A percentile compares a stretch with the other conserved stretches of the same genome.
phyloP scores from a whole-genome alignment of 345 rosid genomes.

The Cardamine chenopodiifolia region DNA sequence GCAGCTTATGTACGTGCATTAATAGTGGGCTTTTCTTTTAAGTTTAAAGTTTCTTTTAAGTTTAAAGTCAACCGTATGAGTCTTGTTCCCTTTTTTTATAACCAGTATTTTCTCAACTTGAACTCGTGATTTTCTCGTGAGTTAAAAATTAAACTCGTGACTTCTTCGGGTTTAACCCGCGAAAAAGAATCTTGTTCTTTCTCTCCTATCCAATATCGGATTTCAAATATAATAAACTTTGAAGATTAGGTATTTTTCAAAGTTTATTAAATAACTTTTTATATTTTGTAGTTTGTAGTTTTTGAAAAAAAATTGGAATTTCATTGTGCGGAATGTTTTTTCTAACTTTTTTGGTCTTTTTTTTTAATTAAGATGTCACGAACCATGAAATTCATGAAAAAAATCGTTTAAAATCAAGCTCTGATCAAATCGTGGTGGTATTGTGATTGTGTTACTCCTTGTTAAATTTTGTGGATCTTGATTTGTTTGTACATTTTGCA shows the following conservation, averaged over 20 bases:
- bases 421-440: neutral
- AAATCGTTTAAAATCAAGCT: too few relatives aligned
- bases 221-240: neutral
- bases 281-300: neutral
- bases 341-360: too few relatives aligned
- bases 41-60: neutral
- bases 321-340: too few relatives aligned
- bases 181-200: neutral
- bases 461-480: neutral
- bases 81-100: too few relatives aligned
- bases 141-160: too few relatives aligned
- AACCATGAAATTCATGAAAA: neutral
- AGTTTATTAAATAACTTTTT: neutral
- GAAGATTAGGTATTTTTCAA: neutral
- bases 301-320: too few relatives aligned
- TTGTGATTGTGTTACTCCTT: neutral
- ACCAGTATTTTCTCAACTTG: too few relatives aligned
- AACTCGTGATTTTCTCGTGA: too few relatives aligned
- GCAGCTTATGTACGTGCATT: slow-evolving; percentile 8
- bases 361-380: too few relatives aligned
- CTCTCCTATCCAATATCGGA: neutral
- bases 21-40: neutral
- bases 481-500: slow-evolving; percentile 52
- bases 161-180: too few relatives aligned
- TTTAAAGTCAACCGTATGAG: neutral